Base-by-base conservation (phyloP, 305 asterid species). In the Solanum aculeatissimum region DNA sequence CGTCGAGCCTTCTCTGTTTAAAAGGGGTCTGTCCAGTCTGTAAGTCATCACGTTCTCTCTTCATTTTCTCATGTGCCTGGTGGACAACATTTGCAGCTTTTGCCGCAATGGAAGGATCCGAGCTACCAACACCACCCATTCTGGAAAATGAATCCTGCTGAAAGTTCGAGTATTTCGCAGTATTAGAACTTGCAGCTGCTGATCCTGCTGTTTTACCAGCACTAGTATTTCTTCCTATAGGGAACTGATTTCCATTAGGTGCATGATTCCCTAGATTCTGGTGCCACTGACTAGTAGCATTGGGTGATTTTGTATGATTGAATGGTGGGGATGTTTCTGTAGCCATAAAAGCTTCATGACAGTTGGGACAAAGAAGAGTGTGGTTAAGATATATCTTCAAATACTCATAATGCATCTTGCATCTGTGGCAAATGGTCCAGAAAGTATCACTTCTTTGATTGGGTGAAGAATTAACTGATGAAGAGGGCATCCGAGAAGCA, bases 351-450 rank as follows among this genome's bases (percentile, higher is more conserved):
- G 94, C 91, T 87, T 90, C 85, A 21, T 84, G 87, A 72, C 99
- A 95, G 69, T 89, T 91, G n/a, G 93, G 94, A 84, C 98, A 94
- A 81, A 92, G 94, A 82, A 95, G 97, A 69, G 93, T 92, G 11
- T 87, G 85, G 89, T 95, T 92, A 54, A 92, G 93, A 83, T 93
- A 94, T 68, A 83, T 74, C 88, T 82, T 93, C 10, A 90, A 92
- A 86, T 93, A 94, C 84, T 94, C 97, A 75, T 90, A 95, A 83
- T 94, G 94, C 91, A 92, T 90, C 91, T 86, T 94, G 91, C 99
- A 95, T 42, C 89, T 86, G 83, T 88, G 91, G 90, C 98, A 95
- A 72, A 93, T 84, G 53, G 96, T 95, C 98, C 98, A 95, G 83
- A 95, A 95, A 79, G 98, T 95, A 83, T 93, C 97, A 45, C 54